Evolutionary conservation across 768 basidiomycete species (phyloP).

Genomic region (Agrocybe pediades): DNA sequence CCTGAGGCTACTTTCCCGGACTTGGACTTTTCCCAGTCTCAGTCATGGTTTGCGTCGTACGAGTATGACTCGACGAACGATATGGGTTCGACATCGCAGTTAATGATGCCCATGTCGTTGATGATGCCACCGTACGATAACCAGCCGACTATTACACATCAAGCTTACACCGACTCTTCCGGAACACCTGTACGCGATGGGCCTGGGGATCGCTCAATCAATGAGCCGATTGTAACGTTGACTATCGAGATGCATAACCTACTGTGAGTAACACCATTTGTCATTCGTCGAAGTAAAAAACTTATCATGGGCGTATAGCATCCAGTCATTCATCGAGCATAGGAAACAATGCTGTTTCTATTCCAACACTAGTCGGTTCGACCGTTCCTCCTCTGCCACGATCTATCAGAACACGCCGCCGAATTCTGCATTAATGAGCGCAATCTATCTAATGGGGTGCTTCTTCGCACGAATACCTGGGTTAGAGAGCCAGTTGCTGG

Average conservation of each 20-base stretch:
- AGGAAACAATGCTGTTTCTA: conserved; percentile 63
- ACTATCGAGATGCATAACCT: conserved; percentile 19
- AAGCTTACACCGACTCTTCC: conserved; percentile 16
- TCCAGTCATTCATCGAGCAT: conserved; percentile 57
- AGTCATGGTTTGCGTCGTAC: not conserved
- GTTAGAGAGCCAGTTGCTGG: conserved; percentile 50
- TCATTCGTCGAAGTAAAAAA: not conserved
- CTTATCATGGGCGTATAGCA: conserved; percentile 28
- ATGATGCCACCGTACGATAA: conserved; percentile 3
- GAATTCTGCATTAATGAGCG: conserved; percentile 61
- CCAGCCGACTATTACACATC: not conserved
- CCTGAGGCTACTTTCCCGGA: not conserved
- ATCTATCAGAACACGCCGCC: conserved; percentile 28
- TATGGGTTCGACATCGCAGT: conserved; percentile 1
- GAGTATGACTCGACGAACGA: not conserved
- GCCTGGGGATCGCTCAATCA: conserved; percentile 10
- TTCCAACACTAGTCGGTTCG: conserved; percentile 46
- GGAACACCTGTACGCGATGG: conserved; percentile 15
- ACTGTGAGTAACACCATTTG: conserved; percentile 13
- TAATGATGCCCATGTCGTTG: conserved; percentile 3
- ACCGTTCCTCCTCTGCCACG: conserved; percentile 28
- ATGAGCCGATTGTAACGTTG: conserved; percentile 11
- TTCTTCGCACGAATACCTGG: conserved; percentile 50
- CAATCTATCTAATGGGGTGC: conserved; percentile 62
- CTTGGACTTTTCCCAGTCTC: not conserved